phyloP scores from a whole-genome alignment of 139 green algal species.

The Asterochloris erici region DNA sequence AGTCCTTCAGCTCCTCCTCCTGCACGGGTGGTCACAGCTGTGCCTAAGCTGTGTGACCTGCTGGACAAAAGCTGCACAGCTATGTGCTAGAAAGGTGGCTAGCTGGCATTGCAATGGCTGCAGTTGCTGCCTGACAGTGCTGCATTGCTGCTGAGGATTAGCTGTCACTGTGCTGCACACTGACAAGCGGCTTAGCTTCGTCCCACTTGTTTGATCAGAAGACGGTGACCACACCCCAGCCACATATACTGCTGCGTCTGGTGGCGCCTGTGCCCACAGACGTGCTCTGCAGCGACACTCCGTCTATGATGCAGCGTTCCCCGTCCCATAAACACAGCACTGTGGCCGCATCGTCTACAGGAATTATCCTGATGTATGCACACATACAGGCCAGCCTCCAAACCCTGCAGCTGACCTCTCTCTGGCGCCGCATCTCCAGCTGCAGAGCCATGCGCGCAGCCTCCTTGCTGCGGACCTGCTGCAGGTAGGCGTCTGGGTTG shows the following conservation, averaged over 20 bases:
- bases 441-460: neutral
- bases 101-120: neutral
- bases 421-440: slow-evolving; percentile 2
- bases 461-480: slow-evolving; percentile 2
- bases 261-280: neutral
- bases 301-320: neutral
- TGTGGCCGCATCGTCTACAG: neutral
- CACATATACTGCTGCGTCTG: no score
- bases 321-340: neutral
- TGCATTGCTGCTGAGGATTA: neutral
- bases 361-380: neutral
- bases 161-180: neutral
- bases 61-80: neutral
- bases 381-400: neutral
- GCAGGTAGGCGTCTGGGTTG: slow-evolving; percentile 16
- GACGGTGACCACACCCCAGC: no score
- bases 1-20: slow-evolving; percentile 22
- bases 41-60: neutral
- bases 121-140: neutral
- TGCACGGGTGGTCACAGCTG: neutral
- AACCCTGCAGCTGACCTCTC: neutral
- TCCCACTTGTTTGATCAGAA: neutral
- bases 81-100: neutral
- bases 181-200: neutral
- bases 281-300: neutral